phyloP scores from a whole-genome alignment of 2,329 filamentous ascomycete genomes.

The Pseudogymnoascus sp. region DNA sequence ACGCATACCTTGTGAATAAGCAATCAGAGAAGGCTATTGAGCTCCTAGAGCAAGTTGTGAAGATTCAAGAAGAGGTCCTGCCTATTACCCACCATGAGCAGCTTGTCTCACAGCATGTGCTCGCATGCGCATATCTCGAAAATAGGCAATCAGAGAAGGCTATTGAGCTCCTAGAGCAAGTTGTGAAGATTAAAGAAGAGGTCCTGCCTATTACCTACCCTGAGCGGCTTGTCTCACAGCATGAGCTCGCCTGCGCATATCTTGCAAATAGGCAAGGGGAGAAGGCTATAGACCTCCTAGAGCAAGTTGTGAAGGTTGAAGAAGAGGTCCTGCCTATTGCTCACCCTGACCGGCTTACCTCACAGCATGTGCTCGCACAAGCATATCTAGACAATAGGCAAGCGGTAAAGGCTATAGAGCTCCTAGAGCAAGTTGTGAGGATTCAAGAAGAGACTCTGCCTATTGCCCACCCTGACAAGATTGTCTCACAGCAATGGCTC shows the following conservation, averaged over 20 bases:
- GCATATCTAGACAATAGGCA: background rate
- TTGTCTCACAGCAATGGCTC: slow-evolving; percentile 13
- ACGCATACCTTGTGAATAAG: background rate
- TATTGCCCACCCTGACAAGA: background rate
- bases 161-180: slow-evolving; percentile 7
- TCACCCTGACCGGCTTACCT: slow-evolving; percentile 10
- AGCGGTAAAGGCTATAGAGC: background rate
- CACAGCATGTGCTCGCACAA: slow-evolving; percentile 9
- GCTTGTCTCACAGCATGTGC: no score
- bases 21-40: background rate
- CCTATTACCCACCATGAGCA: no score
- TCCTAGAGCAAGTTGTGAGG: slow-evolving; percentile 6
- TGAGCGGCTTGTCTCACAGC: slow-evolving; percentile 1
- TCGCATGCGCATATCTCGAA: no score
- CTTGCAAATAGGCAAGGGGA: background rate
- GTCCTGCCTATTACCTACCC: background rate
- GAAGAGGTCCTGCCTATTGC: background rate
- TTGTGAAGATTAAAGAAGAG: background rate
- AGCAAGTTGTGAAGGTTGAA: background rate
- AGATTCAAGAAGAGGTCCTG: background rate
- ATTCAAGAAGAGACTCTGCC: background rate
- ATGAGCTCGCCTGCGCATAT: slow-evolving; percentile 10
- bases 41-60: background rate
- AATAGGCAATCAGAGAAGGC: slow-evolving; percentile 2
- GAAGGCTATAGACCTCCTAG: slow-evolving; percentile 2